Conservation (phyloP, 768 basidiomycete species). For the Neoboletus brunneissimus region DNA sequence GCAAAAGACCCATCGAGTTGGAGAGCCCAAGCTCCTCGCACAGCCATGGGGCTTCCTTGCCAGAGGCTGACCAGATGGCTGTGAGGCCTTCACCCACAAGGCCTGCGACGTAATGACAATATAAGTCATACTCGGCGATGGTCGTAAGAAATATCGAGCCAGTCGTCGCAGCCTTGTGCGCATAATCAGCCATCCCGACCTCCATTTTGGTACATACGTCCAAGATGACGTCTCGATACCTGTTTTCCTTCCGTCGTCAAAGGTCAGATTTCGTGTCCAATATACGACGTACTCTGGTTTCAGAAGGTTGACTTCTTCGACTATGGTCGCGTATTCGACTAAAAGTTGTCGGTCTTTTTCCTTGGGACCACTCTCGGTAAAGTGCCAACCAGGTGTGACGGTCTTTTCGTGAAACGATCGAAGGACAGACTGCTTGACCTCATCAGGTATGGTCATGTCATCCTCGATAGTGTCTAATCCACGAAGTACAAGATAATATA, state of each 20-base stretch:
- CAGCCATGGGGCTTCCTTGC: conserved; percentile 74
- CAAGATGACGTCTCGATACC: conserved; percentile 76
- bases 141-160: conserved; percentile 70
- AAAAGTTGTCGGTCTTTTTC: conserved; percentile 89
- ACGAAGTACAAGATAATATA: conserved; percentile 93
- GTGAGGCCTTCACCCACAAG: conserved; percentile 96
- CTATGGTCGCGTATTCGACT: conserved; percentile 76
- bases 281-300: conserved; percentile 48
- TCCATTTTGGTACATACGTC: conserved; percentile 88
- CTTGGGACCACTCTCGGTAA: conserved; percentile 72
- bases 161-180: conserved; percentile 74
- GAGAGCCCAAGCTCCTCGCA: conserved; percentile 80
- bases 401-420: conserved; percentile 79
- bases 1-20: conserved; percentile 91
- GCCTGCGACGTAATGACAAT: conserved; percentile 98
- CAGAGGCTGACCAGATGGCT: conserved; percentile 80
- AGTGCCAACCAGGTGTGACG: conserved; percentile 83
- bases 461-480: conserved; percentile 98
- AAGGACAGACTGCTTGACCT: conserved; percentile 81
- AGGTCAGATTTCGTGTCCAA: not conserved
- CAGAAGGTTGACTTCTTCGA: conserved; percentile 75
- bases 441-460: conserved; percentile 92
- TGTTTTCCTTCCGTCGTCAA: conserved; percentile 26
- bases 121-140: conserved; percentile 88
- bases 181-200: conserved; percentile 93